Evolutionary conservation across 2,329 filamentous ascomycete genomes (phyloP).

Genomic region (Tetracladium maxilliforme): DNA sequence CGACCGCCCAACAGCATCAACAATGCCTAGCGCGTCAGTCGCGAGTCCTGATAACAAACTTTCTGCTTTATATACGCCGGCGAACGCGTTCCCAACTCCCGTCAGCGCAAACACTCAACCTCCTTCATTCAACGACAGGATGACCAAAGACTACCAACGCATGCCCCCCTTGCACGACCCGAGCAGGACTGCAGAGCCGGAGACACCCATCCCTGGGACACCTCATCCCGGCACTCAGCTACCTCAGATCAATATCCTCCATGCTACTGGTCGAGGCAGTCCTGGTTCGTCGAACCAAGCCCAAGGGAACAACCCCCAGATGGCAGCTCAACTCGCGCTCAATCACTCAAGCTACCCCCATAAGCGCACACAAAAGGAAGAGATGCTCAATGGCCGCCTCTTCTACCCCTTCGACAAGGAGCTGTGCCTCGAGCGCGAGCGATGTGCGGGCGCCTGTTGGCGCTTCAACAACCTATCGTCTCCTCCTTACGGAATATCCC

Average conservation of each 20-base stretch:
- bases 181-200: constrained; percentile 37
- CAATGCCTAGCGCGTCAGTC: constrained; percentile 40
- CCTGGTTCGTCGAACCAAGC: constrained; percentile 15
- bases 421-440: constrained; percentile 69
- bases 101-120: constrained; percentile 35
- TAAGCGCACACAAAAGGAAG: constrained; percentile 68
- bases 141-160: constrained; percentile 40
- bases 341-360: constrained; percentile 33
- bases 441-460: constrained; percentile 69
- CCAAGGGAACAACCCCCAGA: constrained; percentile 27
- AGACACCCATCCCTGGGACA: constrained; percentile 31
- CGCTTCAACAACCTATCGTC: constrained; percentile 77
- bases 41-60: constrained; percentile 46
- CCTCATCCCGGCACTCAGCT: constrained; percentile 23
- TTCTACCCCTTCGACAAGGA: constrained; percentile 70
- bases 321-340: constrained; percentile 43
- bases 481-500: constrained; percentile 55
- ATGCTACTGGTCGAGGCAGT: constrained; percentile 32
- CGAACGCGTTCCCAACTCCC: constrained; percentile 45
- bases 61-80: constrained; percentile 33
- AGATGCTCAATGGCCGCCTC: constrained; percentile 71
- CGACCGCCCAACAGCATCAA: constrained; percentile 42
- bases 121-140: constrained; percentile 15
- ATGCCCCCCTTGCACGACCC: constrained; percentile 46
- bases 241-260: constrained; percentile 42